Conservation (phyloP, 148 eudicot species). For the Chenopodium quinoa region DNA sequence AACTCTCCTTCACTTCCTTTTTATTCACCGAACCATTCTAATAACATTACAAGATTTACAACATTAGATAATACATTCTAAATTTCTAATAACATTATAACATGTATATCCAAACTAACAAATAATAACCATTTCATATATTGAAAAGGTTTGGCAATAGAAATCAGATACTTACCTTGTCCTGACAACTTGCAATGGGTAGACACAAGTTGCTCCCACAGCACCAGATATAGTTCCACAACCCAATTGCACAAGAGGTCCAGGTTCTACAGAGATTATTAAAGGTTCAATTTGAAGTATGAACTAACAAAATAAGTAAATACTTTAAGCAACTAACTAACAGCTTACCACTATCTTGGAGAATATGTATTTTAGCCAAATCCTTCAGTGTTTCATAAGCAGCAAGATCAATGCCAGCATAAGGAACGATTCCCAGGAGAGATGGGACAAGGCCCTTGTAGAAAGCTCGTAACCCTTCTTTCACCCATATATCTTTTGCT, state of each 20-base stretch:
- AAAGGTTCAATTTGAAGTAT: conserved; percentile 19
- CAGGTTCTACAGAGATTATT: conserved; percentile 58
- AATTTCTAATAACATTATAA: background rate
- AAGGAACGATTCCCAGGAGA: conserved; percentile 88
- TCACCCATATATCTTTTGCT: conserved; percentile 76
- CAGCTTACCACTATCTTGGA: conserved; percentile 62
- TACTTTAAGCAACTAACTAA: background rate
- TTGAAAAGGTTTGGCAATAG: background rate
- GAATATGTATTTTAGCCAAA: conserved; percentile 63
- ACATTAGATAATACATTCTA: background rate
- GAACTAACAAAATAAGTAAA: background rate
- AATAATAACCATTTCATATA: background rate
- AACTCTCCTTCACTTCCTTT: background rate
- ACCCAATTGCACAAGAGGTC: conserved; percentile 91
- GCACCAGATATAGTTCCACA: conserved; percentile 95
- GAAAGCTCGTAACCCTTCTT: conserved; percentile 88
- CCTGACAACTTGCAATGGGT: conserved; percentile 93
- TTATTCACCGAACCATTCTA: too few species aligned
- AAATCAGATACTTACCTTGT: conserved; percentile 55
- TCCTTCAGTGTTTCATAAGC: conserved; percentile 89
- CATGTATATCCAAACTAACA: background rate
- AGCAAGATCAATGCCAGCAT: conserved; percentile 93
- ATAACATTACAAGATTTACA: background rate
- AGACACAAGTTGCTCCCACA: conserved; percentile 94
- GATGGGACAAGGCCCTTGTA: conserved; percentile 88